phyloP scores from a whole-genome alignment of 2,329 filamentous ascomycete genomes.

The Botrytis sinoallii region DNA sequence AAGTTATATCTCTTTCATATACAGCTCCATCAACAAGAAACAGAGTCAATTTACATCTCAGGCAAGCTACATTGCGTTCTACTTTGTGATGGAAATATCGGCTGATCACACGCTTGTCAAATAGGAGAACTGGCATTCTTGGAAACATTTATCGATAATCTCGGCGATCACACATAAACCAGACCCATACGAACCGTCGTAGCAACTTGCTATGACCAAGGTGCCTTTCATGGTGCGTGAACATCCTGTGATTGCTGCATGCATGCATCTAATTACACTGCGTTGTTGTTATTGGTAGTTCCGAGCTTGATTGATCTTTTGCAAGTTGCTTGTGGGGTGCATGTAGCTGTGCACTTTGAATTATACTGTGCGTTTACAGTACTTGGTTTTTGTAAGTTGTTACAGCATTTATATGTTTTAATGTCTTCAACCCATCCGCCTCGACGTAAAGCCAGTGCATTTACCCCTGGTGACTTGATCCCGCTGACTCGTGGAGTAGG shows the following conservation, averaged over 20 bases:
- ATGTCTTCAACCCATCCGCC: neutral
- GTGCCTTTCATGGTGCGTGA: neutral
- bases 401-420: neutral
- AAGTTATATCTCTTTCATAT: neutral
- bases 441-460: neutral
- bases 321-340: neutral
- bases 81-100: neutral
- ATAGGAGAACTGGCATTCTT: neutral
- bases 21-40: neutral
- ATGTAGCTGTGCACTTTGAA: neutral
- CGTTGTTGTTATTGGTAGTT: neutral
- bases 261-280: neutral
- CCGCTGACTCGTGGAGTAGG: neutral
- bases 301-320: neutral
- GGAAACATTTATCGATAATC: neutral
- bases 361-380: neutral
- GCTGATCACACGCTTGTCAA: neutral
- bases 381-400: neutral
- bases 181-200: neutral
- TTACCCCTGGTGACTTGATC: neutral
- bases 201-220: neutral
- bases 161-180: neutral
- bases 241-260: neutral
- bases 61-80: neutral
- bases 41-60: neutral